Evolutionary conservation across 2,329 filamentous ascomycete species (phyloP), one percentile per base, ranked within the genome.

Genomic region (Lomentospora prolificans): DNA sequence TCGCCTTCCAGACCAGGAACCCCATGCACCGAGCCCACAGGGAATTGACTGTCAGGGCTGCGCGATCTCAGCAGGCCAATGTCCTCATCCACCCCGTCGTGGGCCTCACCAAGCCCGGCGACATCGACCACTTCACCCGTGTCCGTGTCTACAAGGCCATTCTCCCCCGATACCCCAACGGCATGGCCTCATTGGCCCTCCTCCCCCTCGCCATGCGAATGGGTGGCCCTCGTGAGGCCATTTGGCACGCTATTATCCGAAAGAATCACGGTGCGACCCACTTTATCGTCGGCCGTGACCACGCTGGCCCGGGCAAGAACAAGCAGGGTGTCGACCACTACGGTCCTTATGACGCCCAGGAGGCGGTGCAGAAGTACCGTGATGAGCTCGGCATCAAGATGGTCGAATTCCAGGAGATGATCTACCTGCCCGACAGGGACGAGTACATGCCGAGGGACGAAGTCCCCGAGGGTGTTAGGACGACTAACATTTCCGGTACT

Each of bases 241-340:
- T 99, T 76, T 99, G 94, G 94, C 94, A 99, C 79, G 94, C 94
- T 68, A 96, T 99, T 67, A 99, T 99, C 80, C 90, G 94, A 70
- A 99, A 97, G 86, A 99, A 99, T 76, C 91, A 96, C 76, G 94
- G 94, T 66, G 90, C 92, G 51, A 97, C 94, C 14, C 94, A 99
- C 81, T 99, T 99, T 80, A 99, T 99, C 66, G 91, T 99, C 62
- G 94, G 94, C 59, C 90, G 94, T 77, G 94, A 99, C 76, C 94
- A 99, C 75, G 94, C 94, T 62, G 94, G 94, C 52, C 94, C 94
- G 48, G 94, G 94, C 68, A 96, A 95, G 83, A 97, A 97, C 84
- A 95, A 89, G 79, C 85, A 92, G 75, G 94, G 94, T 58, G 85
- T 89, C 65, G 94, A 99, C 70, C 95, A 96, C 77, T 99, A 99